These are phyloP conservation scores for Lactarius evosmus DNA, from an alignment of 768 basidiomycete genomes.

Conservation along the genomic window DNA sequence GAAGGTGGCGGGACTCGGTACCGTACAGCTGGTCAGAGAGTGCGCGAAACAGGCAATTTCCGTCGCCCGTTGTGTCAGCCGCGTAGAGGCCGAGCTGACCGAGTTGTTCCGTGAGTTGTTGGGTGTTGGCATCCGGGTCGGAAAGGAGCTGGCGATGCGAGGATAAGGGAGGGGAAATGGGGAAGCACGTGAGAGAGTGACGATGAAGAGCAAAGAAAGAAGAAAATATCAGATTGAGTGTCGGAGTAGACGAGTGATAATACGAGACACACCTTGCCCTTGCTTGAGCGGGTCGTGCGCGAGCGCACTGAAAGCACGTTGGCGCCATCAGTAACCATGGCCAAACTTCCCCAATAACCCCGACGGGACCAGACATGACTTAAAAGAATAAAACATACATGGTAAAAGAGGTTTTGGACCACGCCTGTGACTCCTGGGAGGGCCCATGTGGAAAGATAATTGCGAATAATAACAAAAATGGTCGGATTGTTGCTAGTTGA, in stretches of 20 bases:
- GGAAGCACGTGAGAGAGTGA: slow-evolving; percentile 18
- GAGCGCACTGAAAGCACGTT: slow-evolving; percentile 45
- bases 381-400: slow-evolving; percentile 18
- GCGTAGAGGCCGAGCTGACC: slow-evolving; percentile 79
- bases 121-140: slow-evolving; percentile 62
- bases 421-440: slow-evolving; percentile 26
- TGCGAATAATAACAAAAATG: slow-evolving; percentile 16
- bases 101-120: slow-evolving; percentile 68
- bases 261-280: slow-evolving; percentile 47
- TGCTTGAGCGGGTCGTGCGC: slow-evolving; percentile 55
- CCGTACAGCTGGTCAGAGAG: slow-evolving; percentile 86
- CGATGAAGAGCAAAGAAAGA: slow-evolving; percentile 5
- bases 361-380: neutral
- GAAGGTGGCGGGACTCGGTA: slow-evolving; percentile 61
- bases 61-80: slow-evolving; percentile 83
- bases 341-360: slow-evolving; percentile 1
- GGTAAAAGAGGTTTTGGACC: slow-evolving; percentile 21
- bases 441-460: slow-evolving; percentile 21
- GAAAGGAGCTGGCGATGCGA: slow-evolving; percentile 39
- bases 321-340: slow-evolving; percentile 29
- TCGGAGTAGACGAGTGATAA: slow-evolving; percentile 10
- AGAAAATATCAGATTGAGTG: slow-evolving; percentile 1
- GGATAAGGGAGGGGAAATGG: slow-evolving; percentile 1
- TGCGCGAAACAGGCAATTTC: slow-evolving; percentile 92
- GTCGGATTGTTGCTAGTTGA: slow-evolving; percentile 17